Evolutionary conservation across 2,329 filamentous ascomycete species (phyloP), one percentile per base, ranked within the genome.

Genomic region (Cercospora nicotianae): DNA sequence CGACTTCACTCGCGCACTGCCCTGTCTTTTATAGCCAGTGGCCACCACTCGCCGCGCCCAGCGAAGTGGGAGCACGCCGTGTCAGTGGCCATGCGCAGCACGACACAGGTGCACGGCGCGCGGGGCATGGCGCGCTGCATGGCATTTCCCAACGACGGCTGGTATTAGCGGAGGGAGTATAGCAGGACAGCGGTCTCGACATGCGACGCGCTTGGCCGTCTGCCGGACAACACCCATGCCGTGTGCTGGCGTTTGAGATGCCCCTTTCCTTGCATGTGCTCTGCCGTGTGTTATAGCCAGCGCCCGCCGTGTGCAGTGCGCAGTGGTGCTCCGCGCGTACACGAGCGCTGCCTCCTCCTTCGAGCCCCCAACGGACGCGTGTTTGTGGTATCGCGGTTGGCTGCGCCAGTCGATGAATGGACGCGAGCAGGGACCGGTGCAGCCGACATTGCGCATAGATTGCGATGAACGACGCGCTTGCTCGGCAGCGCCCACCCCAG

Each of bases 231-330:
- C 53, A 63, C 48, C 61, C 61, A 63, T 63, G 61, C 61, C 13
- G 53, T 58, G 53, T 18, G 53, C 53, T 58, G 53, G 31, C 26
- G 45, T 58, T 36, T 58, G 23, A 66, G 36, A 30, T 16, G 64
- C 64, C 59, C 64, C 64, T 63, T 66, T 62, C 64, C 64, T 63
- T 58, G 59, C 59, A 61, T 30, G 42, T 39, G 53, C 64, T 13
- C 33, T 55, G 53, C 64, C 33, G 59, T 62, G 20, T 28, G 63
- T 48, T 26, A 59, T 51, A 51, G 45, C 45, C 36, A 13, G 30
- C 23, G 63, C 23, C 39, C 39, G 60, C 42, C 18, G 45, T 51
- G 45, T 20, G 36, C 36, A 42, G 36, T 42, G 36, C 36, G 59
- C 36, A 31, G 23, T 62, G 13, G 39, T 48, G 18, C 12, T 51